These are phyloP conservation scores for Meyerozyma guilliermondii DNA, from an alignment of 1,139 yeast species.

Conservation along the genomic window DNA sequence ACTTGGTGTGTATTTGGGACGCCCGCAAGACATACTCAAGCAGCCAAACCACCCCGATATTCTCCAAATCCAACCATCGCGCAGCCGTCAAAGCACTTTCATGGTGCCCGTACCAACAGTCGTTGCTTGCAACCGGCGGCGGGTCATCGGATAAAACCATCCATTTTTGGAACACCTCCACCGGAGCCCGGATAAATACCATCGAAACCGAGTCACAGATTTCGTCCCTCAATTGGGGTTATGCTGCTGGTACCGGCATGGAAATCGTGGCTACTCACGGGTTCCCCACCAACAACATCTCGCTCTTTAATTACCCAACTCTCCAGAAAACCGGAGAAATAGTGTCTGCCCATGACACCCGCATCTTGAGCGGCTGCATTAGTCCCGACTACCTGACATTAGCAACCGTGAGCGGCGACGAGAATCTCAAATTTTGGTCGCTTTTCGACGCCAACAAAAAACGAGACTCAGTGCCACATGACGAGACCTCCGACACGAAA, in stretches of 20 bases:
- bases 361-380: conserved; percentile 77
- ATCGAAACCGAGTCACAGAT: conserved; percentile 94
- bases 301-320: conserved; percentile 82
- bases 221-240: conserved; percentile 89
- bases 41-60: conserved; percentile 45
- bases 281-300: conserved; percentile 79
- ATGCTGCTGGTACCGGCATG: conserved; percentile 61
- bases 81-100: conserved; percentile 96
- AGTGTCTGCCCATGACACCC: conserved; percentile 79
- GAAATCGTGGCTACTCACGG: conserved; percentile 96
- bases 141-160: conserved; percentile 88
- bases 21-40: conserved; percentile 50
- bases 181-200: conserved; percentile 82
- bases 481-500: conserved; percentile 14
- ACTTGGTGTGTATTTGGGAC: conserved; percentile 93
- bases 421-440: conserved; percentile 92
- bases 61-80: conserved; percentile 71
- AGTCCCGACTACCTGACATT: conserved; percentile 88
- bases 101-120: conserved; percentile 89
- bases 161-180: conserved; percentile 92
- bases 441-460: conserved; percentile 61
- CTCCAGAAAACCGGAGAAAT: conserved; percentile 88
- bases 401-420: conserved; percentile 97
- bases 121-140: conserved; percentile 91
- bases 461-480: conserved; percentile 15